Conservation (phyloP, 176 grass and related monocot species). For the Olyra latifolia region DNA sequence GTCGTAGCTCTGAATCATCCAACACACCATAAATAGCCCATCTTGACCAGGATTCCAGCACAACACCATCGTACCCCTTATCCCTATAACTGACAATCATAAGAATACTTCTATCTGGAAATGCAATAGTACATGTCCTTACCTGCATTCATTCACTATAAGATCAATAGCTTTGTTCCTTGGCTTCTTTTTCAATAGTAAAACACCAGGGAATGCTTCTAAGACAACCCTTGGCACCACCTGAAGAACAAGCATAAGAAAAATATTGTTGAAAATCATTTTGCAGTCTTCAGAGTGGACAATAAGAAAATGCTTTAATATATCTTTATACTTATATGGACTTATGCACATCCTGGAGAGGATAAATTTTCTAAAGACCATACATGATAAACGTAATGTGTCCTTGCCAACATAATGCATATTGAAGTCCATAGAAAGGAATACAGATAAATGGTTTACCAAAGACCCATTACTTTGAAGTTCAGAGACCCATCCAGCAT, state of each 20-base stretch:
- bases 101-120: constrained; percentile 27
- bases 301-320: not conserved
- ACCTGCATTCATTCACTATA: constrained; percentile 91
- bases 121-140: constrained; percentile 28
- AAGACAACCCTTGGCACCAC: constrained; percentile 88
- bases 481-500: constrained; percentile 77
- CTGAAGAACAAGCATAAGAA: constrained; percentile 47
- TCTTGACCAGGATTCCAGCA: constrained; percentile 95
- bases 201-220: constrained; percentile 77
- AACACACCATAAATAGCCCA: constrained; percentile 90
- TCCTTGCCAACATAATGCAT: not conserved
- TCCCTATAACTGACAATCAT: constrained; percentile 67
- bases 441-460: constrained; percentile 48
- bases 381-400: not conserved
- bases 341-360: not conserved
- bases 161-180: constrained; percentile 69
- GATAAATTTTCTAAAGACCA: constrained; percentile 9
- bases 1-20: constrained; percentile 65
- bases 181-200: constrained; percentile 72
- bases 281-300: not conserved
- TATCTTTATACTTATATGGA: constrained; percentile 7
- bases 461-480: constrained; percentile 62
- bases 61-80: constrained; percentile 89
- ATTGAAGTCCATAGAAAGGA: constrained; percentile 7
- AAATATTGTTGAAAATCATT: constrained; percentile 9